Evolutionary conservation across 2,329 filamentous ascomycete genomes (phyloP), one percentile per base, ranked within the genome.

Genomic region (Pseudogymnoascus sp.): DNA sequence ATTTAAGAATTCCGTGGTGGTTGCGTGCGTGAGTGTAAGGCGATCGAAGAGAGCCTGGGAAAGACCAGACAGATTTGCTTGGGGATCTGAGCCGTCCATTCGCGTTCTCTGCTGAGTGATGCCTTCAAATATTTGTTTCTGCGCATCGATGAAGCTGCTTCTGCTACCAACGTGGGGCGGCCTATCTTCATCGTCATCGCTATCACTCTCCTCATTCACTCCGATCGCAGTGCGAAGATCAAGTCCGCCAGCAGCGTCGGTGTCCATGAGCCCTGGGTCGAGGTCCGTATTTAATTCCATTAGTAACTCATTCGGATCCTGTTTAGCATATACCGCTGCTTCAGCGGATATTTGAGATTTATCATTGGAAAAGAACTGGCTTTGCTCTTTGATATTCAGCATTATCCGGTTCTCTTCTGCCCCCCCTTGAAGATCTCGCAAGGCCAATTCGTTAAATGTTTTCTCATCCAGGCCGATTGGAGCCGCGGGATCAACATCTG

Each of bases 1-100:
- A 70, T 93, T 90, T n/a, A 99, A 79, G 71, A 97, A 99, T 72
- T 99, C 95, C 39, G 90, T 88, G 0, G 91, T 96, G 0, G 95
- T 99, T 62, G 93, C 93, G 73, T 97, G 92, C 0, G 93, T 96
- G 63, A 89, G 80, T 11, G 79, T 81, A n/a, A 90, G 72, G 16
- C 82, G 82, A 68, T 89, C 86, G 67, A 85, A 86, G 1, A 86
- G 77, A 2, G 74, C 69, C 7, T 76, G 67, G 1, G 81, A 78
- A 14, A 84, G 74, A 3, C 80, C 81, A 34, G 75, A 68, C 11
- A 72, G 60, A 37, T 70, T 69, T 39, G 68, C 66, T 61, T 72
- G 63, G 5, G 67, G 36, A 54, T 66, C 65, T 2, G 69, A 76
- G 5, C 81, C 82, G 68, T 81, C 83, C 51, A 84, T 79, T 69